Evolutionary conservation across 1,284 basidiomycete species (phyloP).

Genomic region (Coriolopsis trogii): DNA sequence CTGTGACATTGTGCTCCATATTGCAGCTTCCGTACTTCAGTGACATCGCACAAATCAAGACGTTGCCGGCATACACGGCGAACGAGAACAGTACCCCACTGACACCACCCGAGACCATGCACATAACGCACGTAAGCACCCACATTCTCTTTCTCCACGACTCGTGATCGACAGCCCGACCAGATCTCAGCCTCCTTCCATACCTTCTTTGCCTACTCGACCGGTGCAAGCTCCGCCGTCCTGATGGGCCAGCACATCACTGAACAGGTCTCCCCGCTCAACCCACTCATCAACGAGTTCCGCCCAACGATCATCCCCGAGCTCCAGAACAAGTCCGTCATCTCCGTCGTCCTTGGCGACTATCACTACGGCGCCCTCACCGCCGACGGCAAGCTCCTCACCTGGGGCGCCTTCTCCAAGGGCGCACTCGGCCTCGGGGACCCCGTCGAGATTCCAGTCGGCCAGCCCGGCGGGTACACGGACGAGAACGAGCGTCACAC

Average conservation of each 20-base stretch:
- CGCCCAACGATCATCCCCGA: conserved; percentile 66
- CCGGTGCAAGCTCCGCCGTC: conserved; percentile 64
- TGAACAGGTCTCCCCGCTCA: conserved; percentile 1
- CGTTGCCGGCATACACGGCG: conserved; percentile 38
- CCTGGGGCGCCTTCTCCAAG: conserved; percentile 81
- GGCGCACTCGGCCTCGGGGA: conserved; percentile 87
- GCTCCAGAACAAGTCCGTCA: conserved; percentile 74
- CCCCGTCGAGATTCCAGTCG: conserved; percentile 51
- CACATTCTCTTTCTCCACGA: conserved; percentile 11
- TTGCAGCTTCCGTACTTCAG: conserved; percentile 71
- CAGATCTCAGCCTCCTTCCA: conserved; percentile 86
- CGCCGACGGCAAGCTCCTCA: conserved; percentile 71
- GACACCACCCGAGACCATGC: conserved; percentile 43
- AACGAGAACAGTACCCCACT: conserved; percentile 26
- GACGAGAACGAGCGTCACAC: conserved; percentile 38
- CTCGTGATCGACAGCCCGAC: conserved; percentile 4
- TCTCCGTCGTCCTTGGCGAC: conserved; percentile 87
- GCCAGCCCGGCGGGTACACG: conserved; percentile 63
- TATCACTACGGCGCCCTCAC: conserved; percentile 90
- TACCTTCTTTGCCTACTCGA: conserved; percentile 83
- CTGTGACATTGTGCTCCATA: conserved; percentile 1
- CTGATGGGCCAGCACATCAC: conserved; percentile 57
- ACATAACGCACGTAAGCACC: conserved; percentile 68
- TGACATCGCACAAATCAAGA: conserved; percentile 54
- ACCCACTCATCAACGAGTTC: conserved; percentile 21